Evolutionary conservation across 345 rosid genomes (phyloP), one percentile per base, ranked within the genome.

Genomic region (Eucalyptus lansdowneana): DNA sequence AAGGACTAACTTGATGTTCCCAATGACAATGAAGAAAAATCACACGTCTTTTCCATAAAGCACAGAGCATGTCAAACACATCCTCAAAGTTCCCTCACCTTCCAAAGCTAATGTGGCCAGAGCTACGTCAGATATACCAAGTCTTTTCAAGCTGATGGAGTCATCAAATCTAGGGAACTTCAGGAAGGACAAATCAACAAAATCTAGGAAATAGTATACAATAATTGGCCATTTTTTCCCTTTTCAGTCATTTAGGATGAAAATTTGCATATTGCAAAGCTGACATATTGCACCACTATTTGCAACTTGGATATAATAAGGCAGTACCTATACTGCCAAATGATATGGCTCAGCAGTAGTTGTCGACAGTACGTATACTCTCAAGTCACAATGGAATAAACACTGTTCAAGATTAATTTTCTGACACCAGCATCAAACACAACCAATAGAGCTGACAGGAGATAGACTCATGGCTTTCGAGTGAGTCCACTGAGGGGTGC

Each of bases 121-220:
- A 93, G 98, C 95, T 87, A 94, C 93, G 83, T 95, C 97, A 8
- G 98, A 97, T 60, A 96, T 95, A 86, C 99, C 99, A 56, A 95
- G 94, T 62, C 91, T 95, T 94, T 94, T 95, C 89, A 97, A 90
- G 91, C 94, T 94, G 90, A 95, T 53, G 29, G 96, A 94, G 67
- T 95, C 98, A 89, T 95, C 96, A 89, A 95, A 92, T 86, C 98
- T 97, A 54, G 12, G 67, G 27, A 86, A 87, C 89, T 67, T 92
- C 93, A 95, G 87, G 90, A 90, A 86, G 83, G 51, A 90, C 90
- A 56, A 50, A 58, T 56, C 7, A 14, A 76, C 85, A 40, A 76
- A 76, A 76, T 25, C 85, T 11, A 76, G 83, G 15, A 76, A 37
- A 40, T 76, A 21, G 47, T 40, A 76, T 76, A 42, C 47, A 15